phyloP scores from a whole-genome alignment of 2,329 filamentous ascomycete genomes.

The Periconia macrospinosa region DNA sequence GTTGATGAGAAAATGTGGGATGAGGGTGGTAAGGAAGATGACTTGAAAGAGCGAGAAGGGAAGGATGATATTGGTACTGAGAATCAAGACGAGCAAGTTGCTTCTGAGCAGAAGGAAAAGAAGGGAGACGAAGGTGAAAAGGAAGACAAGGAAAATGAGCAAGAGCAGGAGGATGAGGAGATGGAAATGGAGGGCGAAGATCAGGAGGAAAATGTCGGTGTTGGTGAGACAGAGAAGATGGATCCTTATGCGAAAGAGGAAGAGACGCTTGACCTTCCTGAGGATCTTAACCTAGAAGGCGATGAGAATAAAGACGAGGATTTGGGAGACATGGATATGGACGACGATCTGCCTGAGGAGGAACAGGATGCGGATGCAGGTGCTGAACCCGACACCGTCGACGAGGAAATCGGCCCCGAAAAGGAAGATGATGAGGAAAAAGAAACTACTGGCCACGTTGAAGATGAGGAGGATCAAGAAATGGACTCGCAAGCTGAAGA shows the following conservation, averaged over 20 bases:
- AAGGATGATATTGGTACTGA: constrained; percentile 57
- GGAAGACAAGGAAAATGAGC: constrained; percentile 58
- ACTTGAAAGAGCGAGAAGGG: constrained; percentile 79
- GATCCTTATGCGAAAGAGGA: constrained; percentile 81
- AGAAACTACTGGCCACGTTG: constrained; percentile 37
- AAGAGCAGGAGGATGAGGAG: constrained; percentile 56
- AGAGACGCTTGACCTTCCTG: constrained; percentile 79
- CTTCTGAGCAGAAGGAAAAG: constrained; percentile 56
- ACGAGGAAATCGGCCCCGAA: constrained; percentile 37
- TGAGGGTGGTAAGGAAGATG: constrained; percentile 74
- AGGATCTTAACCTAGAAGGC: constrained; percentile 82
- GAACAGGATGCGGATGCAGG: constrained; percentile 34
- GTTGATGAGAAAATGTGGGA: constrained; percentile 99
- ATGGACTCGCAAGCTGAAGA: constrained; percentile 50
- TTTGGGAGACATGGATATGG: constrained; percentile 39
- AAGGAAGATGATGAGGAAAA: constrained; percentile 38
- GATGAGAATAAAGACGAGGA: constrained; percentile 60
- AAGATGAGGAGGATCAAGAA: constrained; percentile 44
- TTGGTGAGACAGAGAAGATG: constrained; percentile 67
- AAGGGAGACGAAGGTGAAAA: constrained; percentile 63
- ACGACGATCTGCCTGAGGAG: constrained; percentile 37
- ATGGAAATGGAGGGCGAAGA: constrained; percentile 61
- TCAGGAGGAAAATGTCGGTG: constrained; percentile 62
- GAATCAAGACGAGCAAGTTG: constrained; percentile 51
- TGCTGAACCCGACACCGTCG: constrained; percentile 31